Conservation (phyloP, 1,284 basidiomycete genomes). For the Gymnopus androsaceus region DNA sequence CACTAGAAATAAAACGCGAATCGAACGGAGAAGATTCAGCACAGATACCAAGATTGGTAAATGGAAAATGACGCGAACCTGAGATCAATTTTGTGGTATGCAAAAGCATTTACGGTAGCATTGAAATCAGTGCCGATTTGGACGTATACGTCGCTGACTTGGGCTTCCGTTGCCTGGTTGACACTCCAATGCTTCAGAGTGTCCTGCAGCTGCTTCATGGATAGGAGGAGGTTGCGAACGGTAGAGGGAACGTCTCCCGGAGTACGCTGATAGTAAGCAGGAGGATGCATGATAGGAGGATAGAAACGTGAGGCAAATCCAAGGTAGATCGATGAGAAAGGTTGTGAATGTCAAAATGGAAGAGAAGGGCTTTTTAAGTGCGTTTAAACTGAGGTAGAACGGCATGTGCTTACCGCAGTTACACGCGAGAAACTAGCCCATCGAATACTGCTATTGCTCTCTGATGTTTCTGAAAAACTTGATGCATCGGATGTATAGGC, state of each 20-base stretch:
- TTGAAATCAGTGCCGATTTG: slow-evolving; percentile 94
- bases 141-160: slow-evolving; percentile 93
- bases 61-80: slow-evolving; percentile 47
- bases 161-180: slow-evolving; percentile 65
- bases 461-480: slow-evolving; percentile 13
- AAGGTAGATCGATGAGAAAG: not conserved
- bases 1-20: slow-evolving; percentile 47
- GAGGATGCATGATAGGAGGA: slow-evolving; percentile 10
- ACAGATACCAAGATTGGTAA: no score
- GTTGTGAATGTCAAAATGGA: not conserved
- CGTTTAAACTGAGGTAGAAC: not conserved
- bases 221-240: slow-evolving; percentile 83
- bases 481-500: slow-evolving; percentile 14
- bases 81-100: slow-evolving; percentile 77
- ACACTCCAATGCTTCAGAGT: slow-evolving; percentile 77
- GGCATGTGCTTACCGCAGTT: slow-evolving; percentile 12
- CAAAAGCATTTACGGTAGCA: slow-evolving; percentile 79
- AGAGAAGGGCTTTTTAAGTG: slow-evolving; percentile 8
- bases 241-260: slow-evolving; percentile 57
- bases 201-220: slow-evolving; percentile 87
- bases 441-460: not conserved
- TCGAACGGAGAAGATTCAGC: not conserved
- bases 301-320: not conserved
- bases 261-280: slow-evolving; percentile 19
- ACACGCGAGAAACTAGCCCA: slow-evolving; percentile 14